These are phyloP conservation scores for Nigrospora oryzae DNA, from an alignment of 2,329 filamentous ascomycete species.

Conservation along the genomic window DNA sequence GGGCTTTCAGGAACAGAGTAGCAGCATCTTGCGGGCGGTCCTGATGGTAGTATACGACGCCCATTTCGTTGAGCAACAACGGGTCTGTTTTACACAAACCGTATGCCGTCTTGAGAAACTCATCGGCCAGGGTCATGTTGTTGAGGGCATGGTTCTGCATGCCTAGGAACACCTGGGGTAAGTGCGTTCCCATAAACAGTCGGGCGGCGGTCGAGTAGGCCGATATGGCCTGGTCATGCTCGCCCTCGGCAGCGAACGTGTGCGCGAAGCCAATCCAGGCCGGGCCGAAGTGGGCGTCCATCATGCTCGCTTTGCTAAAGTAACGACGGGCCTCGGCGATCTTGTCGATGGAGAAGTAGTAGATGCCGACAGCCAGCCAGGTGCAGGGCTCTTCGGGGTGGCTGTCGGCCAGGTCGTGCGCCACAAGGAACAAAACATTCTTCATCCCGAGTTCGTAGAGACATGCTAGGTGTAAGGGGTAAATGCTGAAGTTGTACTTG, in stretches of 20 bases:
- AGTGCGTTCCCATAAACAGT: conserved; percentile 91
- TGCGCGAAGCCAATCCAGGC: conserved; percentile 99
- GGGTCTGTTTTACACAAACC: conserved; percentile 77
- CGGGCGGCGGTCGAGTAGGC: conserved; percentile 93
- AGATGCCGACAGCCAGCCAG: conserved; percentile 90
- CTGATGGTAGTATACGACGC: conserved; percentile 92
- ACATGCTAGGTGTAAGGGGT: conserved; percentile 86
- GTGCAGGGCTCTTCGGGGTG: conserved; percentile 86
- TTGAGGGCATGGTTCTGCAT: conserved; percentile 98
- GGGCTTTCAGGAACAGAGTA: conserved; percentile 67
- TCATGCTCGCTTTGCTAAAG: conserved; percentile 94
- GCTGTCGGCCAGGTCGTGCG: conserved; percentile 85
- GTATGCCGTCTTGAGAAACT: conserved; percentile 89
- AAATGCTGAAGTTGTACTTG: conserved; percentile 80
- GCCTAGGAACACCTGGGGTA: conserved; percentile 90
- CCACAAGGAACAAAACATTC: conserved; percentile 82
- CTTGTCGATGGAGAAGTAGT: conserved; percentile 83
- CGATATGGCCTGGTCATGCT: conserved; percentile 96
- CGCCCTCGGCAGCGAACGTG: conserved; percentile 93
- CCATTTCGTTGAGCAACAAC: conserved; percentile 88
- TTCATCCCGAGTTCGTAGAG: conserved; percentile 81
- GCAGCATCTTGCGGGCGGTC: conserved; percentile 68
- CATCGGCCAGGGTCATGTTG: conserved; percentile 87
- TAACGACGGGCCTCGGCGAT: conserved; percentile 91
- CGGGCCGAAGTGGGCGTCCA: conserved; percentile 94